A percentile compares a stretch with the other conserved stretches of the same genome.
Evolutionary conservation across 352 stramenopile genomes (phyloP).

Genomic region (Phytophthora brassicae): DNA sequence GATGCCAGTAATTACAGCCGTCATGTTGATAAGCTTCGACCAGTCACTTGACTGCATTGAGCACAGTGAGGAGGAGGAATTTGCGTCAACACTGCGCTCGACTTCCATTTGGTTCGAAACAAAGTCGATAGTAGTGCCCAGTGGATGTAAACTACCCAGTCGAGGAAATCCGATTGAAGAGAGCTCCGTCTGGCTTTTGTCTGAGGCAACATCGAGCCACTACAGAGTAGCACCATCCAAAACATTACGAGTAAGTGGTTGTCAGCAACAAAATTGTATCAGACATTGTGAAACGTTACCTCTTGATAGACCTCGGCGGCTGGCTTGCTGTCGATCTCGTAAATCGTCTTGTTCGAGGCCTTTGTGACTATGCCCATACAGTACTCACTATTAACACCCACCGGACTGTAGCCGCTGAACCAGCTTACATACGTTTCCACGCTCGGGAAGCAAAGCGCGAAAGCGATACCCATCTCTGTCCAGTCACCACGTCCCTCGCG

Average conservation of each 20-base stretch:
- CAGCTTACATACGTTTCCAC: constrained; percentile 87
- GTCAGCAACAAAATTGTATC: neutral
- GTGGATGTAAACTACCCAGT: constrained; percentile 78
- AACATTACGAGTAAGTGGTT: neutral
- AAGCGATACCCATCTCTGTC: constrained; percentile 82
- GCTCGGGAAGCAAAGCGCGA: constrained; percentile 83
- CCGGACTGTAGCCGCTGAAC: constrained; percentile 87
- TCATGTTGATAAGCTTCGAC: constrained; percentile 86
- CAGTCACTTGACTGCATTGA: constrained; percentile 84
- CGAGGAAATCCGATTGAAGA: constrained; percentile 80
- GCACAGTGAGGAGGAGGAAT: constrained; percentile 61
- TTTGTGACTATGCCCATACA: constrained; percentile 89
- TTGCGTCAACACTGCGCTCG: constrained; percentile 51
- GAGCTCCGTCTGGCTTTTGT: constrained; percentile 72
- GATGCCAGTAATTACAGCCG: constrained; percentile 81
- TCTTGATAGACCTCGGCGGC: constrained; percentile 83
- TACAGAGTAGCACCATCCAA: constrained; percentile 14
- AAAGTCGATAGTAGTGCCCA: constrained; percentile 83
- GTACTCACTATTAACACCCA: constrained; percentile 71
- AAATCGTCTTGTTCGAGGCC: constrained; percentile 82
- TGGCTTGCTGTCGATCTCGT: constrained; percentile 84
- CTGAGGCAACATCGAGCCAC: constrained; percentile 81
- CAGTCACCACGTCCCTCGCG: constrained; percentile 68
- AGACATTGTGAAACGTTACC: constrained; percentile 29
- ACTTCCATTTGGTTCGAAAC: constrained; percentile 71